Conservation (phyloP, 768 basidiomycete genomes). For the Tylopilus cervinicoccineus region DNA sequence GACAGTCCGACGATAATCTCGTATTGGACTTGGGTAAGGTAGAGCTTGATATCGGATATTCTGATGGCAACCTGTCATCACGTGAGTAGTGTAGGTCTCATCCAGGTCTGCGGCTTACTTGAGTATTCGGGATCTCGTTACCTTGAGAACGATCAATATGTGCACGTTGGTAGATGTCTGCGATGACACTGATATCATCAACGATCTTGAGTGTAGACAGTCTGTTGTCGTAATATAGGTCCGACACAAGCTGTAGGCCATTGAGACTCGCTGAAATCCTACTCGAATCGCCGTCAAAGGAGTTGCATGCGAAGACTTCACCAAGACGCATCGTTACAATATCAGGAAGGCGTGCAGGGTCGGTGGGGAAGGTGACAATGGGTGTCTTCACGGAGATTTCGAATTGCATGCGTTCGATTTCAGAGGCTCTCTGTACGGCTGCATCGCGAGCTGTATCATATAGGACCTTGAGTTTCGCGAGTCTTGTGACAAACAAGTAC, state of each 20-base stretch:
- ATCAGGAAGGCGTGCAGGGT: constrained; percentile 59
- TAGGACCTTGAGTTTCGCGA: constrained; percentile 87
- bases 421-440: constrained; percentile 89
- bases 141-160: constrained; percentile 51
- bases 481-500: constrained; percentile 75
- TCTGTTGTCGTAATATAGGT: constrained; percentile 46
- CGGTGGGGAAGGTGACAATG: constrained; percentile 82
- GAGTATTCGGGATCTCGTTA: constrained; percentile 60
- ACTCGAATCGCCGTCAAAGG: constrained; percentile 51
- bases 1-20: constrained; percentile 60
- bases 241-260: constrained; percentile 82
- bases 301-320: constrained; percentile 81
- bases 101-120: constrained; percentile 44
- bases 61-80: constrained; percentile 55
- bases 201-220: constrained; percentile 75
- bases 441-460: constrained; percentile 94
- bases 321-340: constrained; percentile 79
- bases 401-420: constrained; percentile 92
- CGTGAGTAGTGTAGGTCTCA: constrained; percentile 3
- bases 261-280: constrained; percentile 71
- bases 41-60: constrained; percentile 80
- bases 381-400: constrained; percentile 88
- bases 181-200: constrained; percentile 78
- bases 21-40: constrained; percentile 85
- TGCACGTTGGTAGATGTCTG: constrained; percentile 62